Base-by-base conservation (phyloP, 2,329 filamentous ascomycete species). In the Aureobasidium sp. region DNA sequence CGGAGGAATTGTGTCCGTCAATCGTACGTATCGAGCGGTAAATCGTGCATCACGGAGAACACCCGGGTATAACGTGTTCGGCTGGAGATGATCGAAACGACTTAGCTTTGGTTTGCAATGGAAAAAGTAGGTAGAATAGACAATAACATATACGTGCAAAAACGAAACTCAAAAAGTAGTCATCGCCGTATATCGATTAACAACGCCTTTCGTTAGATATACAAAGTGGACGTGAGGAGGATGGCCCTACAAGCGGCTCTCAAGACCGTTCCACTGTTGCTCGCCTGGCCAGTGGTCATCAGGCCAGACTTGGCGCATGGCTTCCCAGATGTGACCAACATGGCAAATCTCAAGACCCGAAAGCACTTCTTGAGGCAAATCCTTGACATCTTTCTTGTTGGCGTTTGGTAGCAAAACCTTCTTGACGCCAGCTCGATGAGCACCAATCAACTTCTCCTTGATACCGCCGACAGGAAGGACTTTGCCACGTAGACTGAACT, bases 401-500 rank as follows among this genome's bases (percentile, higher is more conserved):
- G 93, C 91, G 38, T 91, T 88, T 4, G 96, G 96, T 10, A 99
- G 83, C 67, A 99, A 79, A 10, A 99, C 95, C 38, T 93, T 95
- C 86, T 97, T 97, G 68, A 99, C 95, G 33, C 96, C 96, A 2
- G 96, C 96, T 64, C 95, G 88, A 75, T 97, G 85, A 11, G 96
- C 96, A 27, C 96, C 96, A 75, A 99, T 98, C 62, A 98, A 86
- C 80, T 99, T 99, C 88, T 99, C 95, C 81, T 98, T 98, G 82
- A 99, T 98, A 23, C 96, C 96, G 62, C 96, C 96, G 42, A 99
- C 96, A 31, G 95, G 94, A 80, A 96, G 93, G 65, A 99, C 92
- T 70, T 94, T 90, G 27, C 96, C 96, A 48, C 96, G 89, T 31
- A 99, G 88, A 65, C 92, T 94, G 68, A 91, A 81, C 74, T 92